phyloP scores from a whole-genome alignment of 2,329 filamentous ascomycete genomes.

The Penicillium vulpinum region DNA sequence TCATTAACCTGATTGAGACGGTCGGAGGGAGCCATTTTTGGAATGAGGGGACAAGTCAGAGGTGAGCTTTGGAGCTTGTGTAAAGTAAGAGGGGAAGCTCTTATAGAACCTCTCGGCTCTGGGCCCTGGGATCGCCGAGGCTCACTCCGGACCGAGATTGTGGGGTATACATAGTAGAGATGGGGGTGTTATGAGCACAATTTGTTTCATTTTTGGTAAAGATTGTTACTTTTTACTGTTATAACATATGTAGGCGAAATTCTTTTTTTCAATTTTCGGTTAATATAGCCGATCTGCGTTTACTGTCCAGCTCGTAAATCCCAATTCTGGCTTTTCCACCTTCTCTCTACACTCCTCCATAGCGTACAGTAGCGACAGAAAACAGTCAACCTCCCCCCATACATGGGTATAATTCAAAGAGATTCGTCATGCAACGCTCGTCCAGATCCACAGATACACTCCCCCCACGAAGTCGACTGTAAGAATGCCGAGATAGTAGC shows the following conservation, averaged over 20 bases:
- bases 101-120: conserved; percentile 10
- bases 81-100: conserved; percentile 2
- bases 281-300: conserved; percentile 15
- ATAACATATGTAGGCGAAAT: conserved; percentile 9
- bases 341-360: neutral
- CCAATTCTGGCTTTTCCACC: conserved; percentile 2
- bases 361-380: conserved; percentile 7
- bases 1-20: conserved; percentile 70
- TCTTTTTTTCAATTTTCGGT: conserved; percentile 3
- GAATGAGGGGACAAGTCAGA: neutral
- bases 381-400: neutral
- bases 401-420: conserved; percentile 7
- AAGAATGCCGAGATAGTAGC: conserved; percentile 31
- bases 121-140: conserved; percentile 22
- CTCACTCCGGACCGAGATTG: conserved; percentile 22
- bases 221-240: neutral
- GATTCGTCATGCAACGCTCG: conserved; percentile 11
- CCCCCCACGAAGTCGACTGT: conserved; percentile 26
- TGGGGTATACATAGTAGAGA: conserved; percentile 17
- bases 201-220: too few species aligned
- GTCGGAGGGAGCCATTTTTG: conserved; percentile 48
- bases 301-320: conserved; percentile 14
- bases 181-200: neutral
- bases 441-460: conserved; percentile 30
- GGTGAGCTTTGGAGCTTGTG: too few species aligned